Base-by-base conservation (phyloP, 257 asterid genomes). In the Solanum chiquidenum region DNA sequence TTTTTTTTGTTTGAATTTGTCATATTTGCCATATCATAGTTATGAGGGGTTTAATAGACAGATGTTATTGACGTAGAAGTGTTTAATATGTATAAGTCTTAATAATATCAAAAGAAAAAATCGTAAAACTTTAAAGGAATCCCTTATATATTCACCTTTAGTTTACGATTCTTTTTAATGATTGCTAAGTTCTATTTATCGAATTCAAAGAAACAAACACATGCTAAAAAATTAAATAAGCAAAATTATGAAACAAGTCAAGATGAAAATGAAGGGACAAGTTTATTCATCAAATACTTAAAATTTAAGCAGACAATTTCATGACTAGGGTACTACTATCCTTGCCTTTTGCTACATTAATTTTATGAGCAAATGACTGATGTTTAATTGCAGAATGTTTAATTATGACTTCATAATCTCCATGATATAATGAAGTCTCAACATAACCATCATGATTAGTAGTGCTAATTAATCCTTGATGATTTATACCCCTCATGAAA, bases 381-480 rank as follows among this genome's bases (percentile, higher is more conserved):
- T 34, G 12, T 21, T 10, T 18, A 8, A 21, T 46, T 27, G 72
- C 3, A 71, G 10, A 49, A 58, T 87, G 87, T 18, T 33, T 85
- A 23, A 86, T 16, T 11, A 83, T 23, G 12, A 85, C 91, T 74
- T 91, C 91, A 60, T 90, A 90, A 21, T 82, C 89, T 33, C 93
- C 92, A 71, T 88, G 90, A 83, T 69, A 90, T 31, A 91, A 88
- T 42, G 92, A 83, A 34, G 91, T 86, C 18, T 86, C 64, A 38
- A 90, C n/a, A 42, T 37, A 37, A 7, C 92, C 91, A 74, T 83
- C 55, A 25, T 29, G 52, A 72, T 89, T 86, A 1, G 92, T 91
- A 9, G 66, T 42, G 60, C 86, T 90, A 11, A 64, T 25, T 27
- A 89, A 82, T 31, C 90, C 90, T 9, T 49, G 33, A 75, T 77